Percentiles rank a stretch among this genome's conserved stretches.
phyloP scores from a whole-genome alignment of 2,329 filamentous ascomycete species.

The Apiospora kogelbergensis region DNA sequence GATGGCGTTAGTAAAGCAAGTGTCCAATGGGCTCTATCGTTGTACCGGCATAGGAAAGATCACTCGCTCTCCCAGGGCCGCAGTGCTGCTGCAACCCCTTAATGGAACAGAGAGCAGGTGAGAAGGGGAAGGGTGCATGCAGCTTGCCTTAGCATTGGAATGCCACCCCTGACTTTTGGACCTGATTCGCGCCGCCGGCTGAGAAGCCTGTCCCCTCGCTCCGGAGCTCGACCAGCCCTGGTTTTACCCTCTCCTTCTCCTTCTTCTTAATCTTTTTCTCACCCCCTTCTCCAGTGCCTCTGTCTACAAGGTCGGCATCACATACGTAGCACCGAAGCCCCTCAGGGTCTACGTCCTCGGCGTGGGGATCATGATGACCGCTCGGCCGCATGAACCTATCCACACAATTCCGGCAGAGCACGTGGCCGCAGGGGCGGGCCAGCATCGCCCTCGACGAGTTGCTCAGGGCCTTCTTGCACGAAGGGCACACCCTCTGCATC shows the following conservation, averaged over 20 bases:
- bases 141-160: slow-evolving; percentile 70
- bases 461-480: slow-evolving; percentile 78
- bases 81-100: background rate
- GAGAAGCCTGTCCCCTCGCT: slow-evolving; percentile 93
- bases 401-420: slow-evolving; percentile 83
- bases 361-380: slow-evolving; percentile 59
- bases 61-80: background rate
- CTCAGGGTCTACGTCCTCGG: slow-evolving; percentile 37
- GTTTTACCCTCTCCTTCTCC: slow-evolving; percentile 57
- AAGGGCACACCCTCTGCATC: slow-evolving; percentile 66
- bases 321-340: slow-evolving; percentile 80
- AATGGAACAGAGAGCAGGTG: background rate
- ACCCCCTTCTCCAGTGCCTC: slow-evolving; percentile 26
- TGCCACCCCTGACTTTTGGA: slow-evolving; percentile 74
- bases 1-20: background rate
- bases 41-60: background rate
- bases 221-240: slow-evolving; percentile 75
- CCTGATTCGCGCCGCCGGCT: slow-evolving; percentile 76
- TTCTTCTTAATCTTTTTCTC: slow-evolving; percentile 26
- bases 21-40: background rate
- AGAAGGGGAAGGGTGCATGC: background rate
- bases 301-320: slow-evolving; percentile 69
- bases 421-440: slow-evolving; percentile 86
- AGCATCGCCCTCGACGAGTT: slow-evolving; percentile 83
- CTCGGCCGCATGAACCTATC: slow-evolving; percentile 74